A percentile compares a stretch with the other conserved stretches of the same genome.
These are phyloP conservation scores for Bondarzewia mesenterica DNA, from an alignment of 1,284 basidiomycete species.

Conservation along the genomic window DNA sequence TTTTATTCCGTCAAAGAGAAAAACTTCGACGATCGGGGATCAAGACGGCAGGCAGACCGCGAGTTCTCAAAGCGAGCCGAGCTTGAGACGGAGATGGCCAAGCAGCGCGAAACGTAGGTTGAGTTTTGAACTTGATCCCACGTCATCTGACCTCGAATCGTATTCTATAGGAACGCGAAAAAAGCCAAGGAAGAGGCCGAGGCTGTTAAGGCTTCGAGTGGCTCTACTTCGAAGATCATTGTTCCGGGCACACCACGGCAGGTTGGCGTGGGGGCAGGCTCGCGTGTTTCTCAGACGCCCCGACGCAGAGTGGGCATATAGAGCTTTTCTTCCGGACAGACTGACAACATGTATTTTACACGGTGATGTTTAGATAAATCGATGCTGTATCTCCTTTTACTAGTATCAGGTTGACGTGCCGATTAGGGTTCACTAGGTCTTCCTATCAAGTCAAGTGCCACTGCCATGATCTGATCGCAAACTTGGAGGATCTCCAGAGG, in stretches of 20 bases:
- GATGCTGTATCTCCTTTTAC: too few relatives aligned
- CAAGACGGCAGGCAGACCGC: slow-evolving; percentile 65
- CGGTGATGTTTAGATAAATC: too few relatives aligned
- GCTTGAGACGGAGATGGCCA: slow-evolving; percentile 84
- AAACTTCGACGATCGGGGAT: slow-evolving; percentile 83
- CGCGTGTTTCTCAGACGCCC: slow-evolving; percentile 57
- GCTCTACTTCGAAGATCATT: slow-evolving; percentile 61
- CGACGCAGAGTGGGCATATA: slow-evolving; percentile 34
- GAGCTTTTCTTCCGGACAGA: too few relatives aligned
- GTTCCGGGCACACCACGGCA: slow-evolving; percentile 77
- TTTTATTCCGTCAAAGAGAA: slow-evolving; percentile 95
- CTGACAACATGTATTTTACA: too few relatives aligned
- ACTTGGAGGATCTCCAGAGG: too few relatives aligned
- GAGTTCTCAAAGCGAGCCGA: slow-evolving; percentile 89
- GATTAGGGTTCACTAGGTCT: too few relatives aligned
- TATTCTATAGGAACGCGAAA: slow-evolving; percentile 43
- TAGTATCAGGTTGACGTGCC: too few relatives aligned
- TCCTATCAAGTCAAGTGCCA: too few relatives aligned
- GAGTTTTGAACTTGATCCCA: not conserved
- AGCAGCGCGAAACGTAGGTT: slow-evolving; percentile 78
- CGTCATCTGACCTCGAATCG: not conserved
- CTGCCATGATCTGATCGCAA: too few relatives aligned
- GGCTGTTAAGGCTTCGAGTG: slow-evolving; percentile 42
- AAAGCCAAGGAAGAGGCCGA: slow-evolving; percentile 49
- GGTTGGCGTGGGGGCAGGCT: slow-evolving; percentile 59